Percentiles rank a stretch among this genome's conserved stretches.
Evolutionary conservation across 345 rosid species (phyloP).

Genomic region (Populus ilicifolia): DNA sequence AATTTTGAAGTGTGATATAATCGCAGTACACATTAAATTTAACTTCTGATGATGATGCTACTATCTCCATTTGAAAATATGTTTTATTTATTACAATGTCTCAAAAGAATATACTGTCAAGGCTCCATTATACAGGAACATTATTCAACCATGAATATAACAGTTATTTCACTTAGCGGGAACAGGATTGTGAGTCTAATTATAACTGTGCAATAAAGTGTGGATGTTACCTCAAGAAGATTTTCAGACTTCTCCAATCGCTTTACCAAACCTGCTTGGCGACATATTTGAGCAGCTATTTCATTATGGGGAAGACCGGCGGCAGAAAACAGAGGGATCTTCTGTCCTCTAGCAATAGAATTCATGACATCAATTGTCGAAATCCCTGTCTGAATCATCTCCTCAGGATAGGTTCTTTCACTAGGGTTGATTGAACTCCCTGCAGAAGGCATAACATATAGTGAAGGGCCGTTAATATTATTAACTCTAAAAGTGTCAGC

Average conservation of each 20-base stretch:
- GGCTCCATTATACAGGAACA: neutral
- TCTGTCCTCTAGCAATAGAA: constrained; percentile 97
- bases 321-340: constrained; percentile 96
- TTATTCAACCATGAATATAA: neutral
- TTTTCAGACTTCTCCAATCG: constrained; percentile 77
- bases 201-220: neutral
- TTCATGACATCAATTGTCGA: constrained; percentile 98
- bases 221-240: constrained; percentile 60
- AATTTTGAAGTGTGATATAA: neutral
- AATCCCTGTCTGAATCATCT: constrained; percentile 98
- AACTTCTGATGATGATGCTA: neutral
- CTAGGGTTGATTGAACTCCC: constrained; percentile 98
- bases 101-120: neutral
- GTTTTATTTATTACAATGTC: neutral
- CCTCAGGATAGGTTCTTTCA: constrained; percentile 97
- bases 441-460: constrained; percentile 18
- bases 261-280: constrained; percentile 97
- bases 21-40: neutral
- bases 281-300: constrained; percentile 98
- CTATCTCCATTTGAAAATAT: neutral
- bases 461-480: neutral
- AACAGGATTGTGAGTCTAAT: neutral
- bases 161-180: neutral
- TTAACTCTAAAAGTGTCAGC: neutral
- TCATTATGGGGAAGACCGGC: constrained; percentile 99